phyloP scores from a whole-genome alignment of 1,139 yeast species.

The Lodderomyces metapsilosis region DNA sequence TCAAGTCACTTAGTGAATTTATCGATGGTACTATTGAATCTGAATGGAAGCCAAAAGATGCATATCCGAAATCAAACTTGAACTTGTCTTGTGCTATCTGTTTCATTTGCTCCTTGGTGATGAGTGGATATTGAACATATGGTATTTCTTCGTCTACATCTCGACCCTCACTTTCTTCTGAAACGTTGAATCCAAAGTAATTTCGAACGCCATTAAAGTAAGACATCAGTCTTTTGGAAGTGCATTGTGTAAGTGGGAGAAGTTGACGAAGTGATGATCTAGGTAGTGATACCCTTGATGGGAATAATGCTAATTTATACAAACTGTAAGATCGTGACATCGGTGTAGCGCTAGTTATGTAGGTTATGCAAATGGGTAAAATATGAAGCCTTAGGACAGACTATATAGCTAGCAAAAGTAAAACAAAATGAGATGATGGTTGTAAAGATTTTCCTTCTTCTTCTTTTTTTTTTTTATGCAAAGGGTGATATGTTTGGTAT shows the following conservation, averaged over 20 bases:
- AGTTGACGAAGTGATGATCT: too few species aligned
- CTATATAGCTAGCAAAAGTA: not conserved
- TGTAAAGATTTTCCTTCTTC: not conserved
- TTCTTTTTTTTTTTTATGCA: not conserved
- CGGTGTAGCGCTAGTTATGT: too few species aligned
- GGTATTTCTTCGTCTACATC: slow-evolving; percentile 33
- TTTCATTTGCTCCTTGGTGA: slow-evolving; percentile 42
- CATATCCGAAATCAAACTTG: slow-evolving; percentile 46
- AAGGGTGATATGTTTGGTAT: too few species aligned
- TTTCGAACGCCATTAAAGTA: slow-evolving; percentile 28
- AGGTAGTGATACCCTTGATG: slow-evolving; percentile 2
- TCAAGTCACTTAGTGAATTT: slow-evolving; percentile 50
- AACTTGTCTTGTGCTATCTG: slow-evolving; percentile 37
- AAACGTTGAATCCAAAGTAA: slow-evolving; percentile 24
- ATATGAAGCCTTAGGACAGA: not conserved
- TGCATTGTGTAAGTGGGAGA: too few species aligned
- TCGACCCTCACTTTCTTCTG: slow-evolving; percentile 13
- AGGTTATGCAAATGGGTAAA: not conserved
- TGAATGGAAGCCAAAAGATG: slow-evolving; percentile 52
- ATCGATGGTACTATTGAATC: slow-evolving; percentile 38
- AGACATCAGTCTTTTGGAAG: slow-evolving; percentile 3
- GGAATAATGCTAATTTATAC: not conserved
- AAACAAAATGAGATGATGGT: not conserved
- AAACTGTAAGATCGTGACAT: slow-evolving; percentile 1
- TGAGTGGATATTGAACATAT: slow-evolving; percentile 41